Percentiles rank a stretch among this genome's conserved stretches.
phyloP scores from a whole-genome alignment of 139 green algal species.

The Zygnema cylindricum region DNA sequence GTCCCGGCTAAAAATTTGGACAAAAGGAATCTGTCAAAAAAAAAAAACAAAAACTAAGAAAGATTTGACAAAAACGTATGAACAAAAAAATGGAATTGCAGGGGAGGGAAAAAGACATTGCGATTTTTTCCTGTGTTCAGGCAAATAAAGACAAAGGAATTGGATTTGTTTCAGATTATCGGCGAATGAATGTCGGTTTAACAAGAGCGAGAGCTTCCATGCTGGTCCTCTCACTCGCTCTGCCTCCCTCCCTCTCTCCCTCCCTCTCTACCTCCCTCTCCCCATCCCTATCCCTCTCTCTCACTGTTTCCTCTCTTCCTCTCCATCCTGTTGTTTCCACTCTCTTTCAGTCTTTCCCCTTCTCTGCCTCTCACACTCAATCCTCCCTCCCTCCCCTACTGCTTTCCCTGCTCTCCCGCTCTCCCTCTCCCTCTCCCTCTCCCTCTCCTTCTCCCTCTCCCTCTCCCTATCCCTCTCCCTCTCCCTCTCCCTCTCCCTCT shows the following conservation, averaged over 20 bases:
- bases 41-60: too few relatives aligned
- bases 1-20: too few relatives aligned
- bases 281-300: neutral
- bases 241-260: neutral
- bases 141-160: constrained; percentile 50
- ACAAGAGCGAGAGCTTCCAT: constrained; percentile 81
- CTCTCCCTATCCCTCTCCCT: neutral
- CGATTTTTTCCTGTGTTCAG: constrained; percentile 82
- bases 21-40: too few relatives aligned
- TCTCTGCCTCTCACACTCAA: constrained; percentile 17
- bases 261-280: constrained; percentile 14
- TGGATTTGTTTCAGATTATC: constrained; percentile 76
- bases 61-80: too few relatives aligned
- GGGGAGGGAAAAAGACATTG: constrained; percentile 89
- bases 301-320: constrained; percentile 3
- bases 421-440: constrained; percentile 5
- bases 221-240: constrained; percentile 72
- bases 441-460: neutral
- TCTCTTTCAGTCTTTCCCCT: constrained; percentile 1
- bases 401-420: too few relatives aligned
- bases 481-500: neutral
- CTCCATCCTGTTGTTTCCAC: constrained; percentile 1
- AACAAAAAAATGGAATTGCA: too few relatives aligned
- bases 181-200: constrained; percentile 90
- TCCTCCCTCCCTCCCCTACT: too few relatives aligned